Base-by-base conservation (phyloP, 129 eudicot species). In the Flaveria bidentis region DNA sequence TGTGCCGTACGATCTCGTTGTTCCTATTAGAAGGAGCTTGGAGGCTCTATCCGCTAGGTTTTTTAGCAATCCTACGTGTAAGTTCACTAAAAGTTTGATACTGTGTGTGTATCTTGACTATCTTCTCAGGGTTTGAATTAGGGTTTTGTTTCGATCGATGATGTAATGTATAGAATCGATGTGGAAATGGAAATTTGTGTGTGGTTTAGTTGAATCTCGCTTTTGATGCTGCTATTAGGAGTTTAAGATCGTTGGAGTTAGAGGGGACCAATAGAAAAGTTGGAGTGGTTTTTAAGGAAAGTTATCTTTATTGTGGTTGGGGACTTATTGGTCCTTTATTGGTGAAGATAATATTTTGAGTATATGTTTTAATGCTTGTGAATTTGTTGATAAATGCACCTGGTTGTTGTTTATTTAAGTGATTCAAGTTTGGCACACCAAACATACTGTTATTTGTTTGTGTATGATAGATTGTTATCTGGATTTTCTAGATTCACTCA, bases 1-100 rank as follows among this genome's bases (percentile, higher is more conserved):
- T 6, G 92, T 90, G 2, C 96, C 96, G 0, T 87, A 87, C 11
- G 92, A 90, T 75, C 96, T 90, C 56, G 89, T 90, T 75, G 72
- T 87, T 76, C 96, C 93, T 0, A 90, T 90, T 77, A 87, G 90
- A 46, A 82, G 82, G n/a, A 88, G 93, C 76, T 76, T 88, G 13
- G 92, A 90, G 44, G 87, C 87, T 11, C 50, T 88, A 14, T 84
- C 96, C 51, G 87, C 93, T 64, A 82, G 86, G 55, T 86, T 88
- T 74, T 88, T 90, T 62, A 82, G 74, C 36, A 82, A 83, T 58
- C 87, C 96, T 25, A 47, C 82, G 13, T 84, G 96, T 90, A 88
- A 83, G 88, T 55, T 56, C 53, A 56, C 56, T 0, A 12, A 51
- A 18, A 1, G 36, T 30, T 30, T 30, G 36, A 30, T 30, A 30